Conservation (phyloP, 176 grass and related monocot genomes). For the Lolium rigidum region DNA sequence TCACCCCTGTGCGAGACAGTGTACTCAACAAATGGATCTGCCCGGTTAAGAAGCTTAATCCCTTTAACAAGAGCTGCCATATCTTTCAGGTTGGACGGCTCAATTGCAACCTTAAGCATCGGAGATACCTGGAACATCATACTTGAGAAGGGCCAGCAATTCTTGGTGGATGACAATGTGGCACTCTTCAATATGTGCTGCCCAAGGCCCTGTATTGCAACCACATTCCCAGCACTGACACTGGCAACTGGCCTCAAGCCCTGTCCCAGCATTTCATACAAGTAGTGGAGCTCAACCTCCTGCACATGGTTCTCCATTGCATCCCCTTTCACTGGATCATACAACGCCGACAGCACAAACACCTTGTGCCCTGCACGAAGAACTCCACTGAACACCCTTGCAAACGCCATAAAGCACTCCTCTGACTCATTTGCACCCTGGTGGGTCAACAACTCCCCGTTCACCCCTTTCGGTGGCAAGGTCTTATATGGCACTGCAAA, state of each 20-base stretch:
- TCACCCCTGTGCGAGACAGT: slow-evolving; percentile 84
- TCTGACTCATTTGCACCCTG: slow-evolving; percentile 57
- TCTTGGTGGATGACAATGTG: slow-evolving; percentile 63
- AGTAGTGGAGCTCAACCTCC: slow-evolving; percentile 73
- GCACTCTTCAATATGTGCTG: slow-evolving; percentile 91
- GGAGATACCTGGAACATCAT: slow-evolving; percentile 97
- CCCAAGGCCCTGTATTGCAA: slow-evolving; percentile 87
- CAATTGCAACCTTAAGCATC: slow-evolving; percentile 95
- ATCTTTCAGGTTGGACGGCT: slow-evolving; percentile 64
- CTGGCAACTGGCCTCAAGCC: slow-evolving; percentile 67
- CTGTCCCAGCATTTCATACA: slow-evolving; percentile 96
- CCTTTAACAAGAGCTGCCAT: slow-evolving; percentile 74
- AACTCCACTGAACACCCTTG: slow-evolving; percentile 86
- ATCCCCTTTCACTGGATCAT: slow-evolving; percentile 81
- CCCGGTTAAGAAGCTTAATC: slow-evolving; percentile 76
- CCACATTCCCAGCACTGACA: slow-evolving; percentile 77
- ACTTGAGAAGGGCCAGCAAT: slow-evolving; percentile 48
- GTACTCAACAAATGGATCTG: slow-evolving; percentile 92
- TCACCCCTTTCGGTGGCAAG: slow-evolving; percentile 63
- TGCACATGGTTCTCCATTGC: slow-evolving; percentile 75
- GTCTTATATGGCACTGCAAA: slow-evolving; percentile 80
- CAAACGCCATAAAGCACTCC: slow-evolving; percentile 92
- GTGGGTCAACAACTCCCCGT: slow-evolving; percentile 61
- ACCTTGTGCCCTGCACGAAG: slow-evolving; percentile 80
- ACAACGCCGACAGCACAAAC: slow-evolving; percentile 80